phyloP scores from a whole-genome alignment of 2,329 filamentous ascomycete species.

The Microcera coccophila region DNA sequence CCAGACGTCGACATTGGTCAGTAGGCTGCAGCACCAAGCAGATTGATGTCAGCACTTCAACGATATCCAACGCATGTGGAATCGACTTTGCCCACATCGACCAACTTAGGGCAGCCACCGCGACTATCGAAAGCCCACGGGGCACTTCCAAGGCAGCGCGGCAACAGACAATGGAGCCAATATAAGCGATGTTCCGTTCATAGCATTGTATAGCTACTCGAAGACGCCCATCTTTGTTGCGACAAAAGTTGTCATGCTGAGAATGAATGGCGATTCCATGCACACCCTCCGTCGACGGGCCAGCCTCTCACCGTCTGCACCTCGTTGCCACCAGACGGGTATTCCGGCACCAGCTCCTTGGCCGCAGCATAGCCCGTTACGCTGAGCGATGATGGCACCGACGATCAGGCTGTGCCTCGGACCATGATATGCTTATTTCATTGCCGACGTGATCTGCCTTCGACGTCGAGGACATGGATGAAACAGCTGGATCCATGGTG shows the following conservation, averaged over 20 bases:
- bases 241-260: too few relatives aligned
- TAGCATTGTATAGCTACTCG: too few relatives aligned
- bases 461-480: constrained; percentile 7
- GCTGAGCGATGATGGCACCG: constrained; percentile 26
- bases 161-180: too few relatives aligned
- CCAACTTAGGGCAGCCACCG: too few relatives aligned
- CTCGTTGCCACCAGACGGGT: constrained; percentile 21
- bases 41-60: constrained; percentile 19
- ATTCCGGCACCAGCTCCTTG: constrained; percentile 24
- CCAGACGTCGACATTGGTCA: constrained; percentile 6
- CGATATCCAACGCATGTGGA: not conserved
- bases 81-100: too few relatives aligned
- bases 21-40: constrained; percentile 7
- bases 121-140: too few relatives aligned
- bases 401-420: constrained; percentile 10
- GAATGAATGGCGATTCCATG: too few relatives aligned
- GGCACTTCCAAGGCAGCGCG: too few relatives aligned
- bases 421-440: constrained; percentile 31
- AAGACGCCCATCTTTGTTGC: too few relatives aligned
- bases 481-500: constrained; percentile 8
- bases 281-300: constrained; percentile 6
- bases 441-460: too few relatives aligned
- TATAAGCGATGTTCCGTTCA: too few relatives aligned
- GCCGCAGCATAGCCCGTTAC: constrained; percentile 16
- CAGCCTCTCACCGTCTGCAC: not conserved